Base-by-base conservation (phyloP, 257 asterid genomes). In the Rubia yunnanensis region DNA sequence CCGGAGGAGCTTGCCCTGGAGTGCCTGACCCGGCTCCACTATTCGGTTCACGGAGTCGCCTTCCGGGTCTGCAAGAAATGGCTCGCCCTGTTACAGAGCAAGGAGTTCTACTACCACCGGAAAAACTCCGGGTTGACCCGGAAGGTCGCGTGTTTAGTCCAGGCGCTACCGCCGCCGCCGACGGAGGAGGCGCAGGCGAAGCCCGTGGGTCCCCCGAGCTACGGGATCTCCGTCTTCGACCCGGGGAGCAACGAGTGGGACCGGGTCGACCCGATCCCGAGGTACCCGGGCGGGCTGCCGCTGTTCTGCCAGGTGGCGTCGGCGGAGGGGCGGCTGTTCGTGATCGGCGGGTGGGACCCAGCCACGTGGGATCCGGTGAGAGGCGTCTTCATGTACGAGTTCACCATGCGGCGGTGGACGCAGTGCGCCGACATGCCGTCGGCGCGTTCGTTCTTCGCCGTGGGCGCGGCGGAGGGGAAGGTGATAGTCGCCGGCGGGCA, bases 281-380 rank as follows among this genome's bases (percentile, higher is more conserved):
- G 81, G 69, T 89, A 80, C 74, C 88, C 88, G 0, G 63, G 73
- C 10, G 95, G 96, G 11, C 61, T 92, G 74, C 98, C 98, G 44
- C 39, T 89, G 82, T 89, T 92, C 80, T 89, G 95, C 65, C 96
- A 89, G 67, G 66, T 87, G 23, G 73, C 83, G 7, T 80, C 87
- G 56, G 76, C 87, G 5, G 92, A 89, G 32, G 96, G 96, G 48
- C 85, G 78, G 80, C 78, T 92, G 0, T 17, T 87, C 1, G 23
- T 85, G 3, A 72, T 89, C 84, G 98, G 98, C 13, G 98, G 98
- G 17, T 85, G 89, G 96, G 73, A 87, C 53, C 98, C 96, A 1
- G 1, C 77, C 23, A 89, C 64, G 7, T 92, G 98, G 96, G 91
- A 87, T 1, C 94, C 96, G 8, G 86, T 89, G 8, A 74, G 72